A percentile compares a stretch with the other conserved stretches of the same genome.
phyloP scores from a whole-genome alignment of 2,329 filamentous ascomycete genomes.

The Fusarium lateritium region DNA sequence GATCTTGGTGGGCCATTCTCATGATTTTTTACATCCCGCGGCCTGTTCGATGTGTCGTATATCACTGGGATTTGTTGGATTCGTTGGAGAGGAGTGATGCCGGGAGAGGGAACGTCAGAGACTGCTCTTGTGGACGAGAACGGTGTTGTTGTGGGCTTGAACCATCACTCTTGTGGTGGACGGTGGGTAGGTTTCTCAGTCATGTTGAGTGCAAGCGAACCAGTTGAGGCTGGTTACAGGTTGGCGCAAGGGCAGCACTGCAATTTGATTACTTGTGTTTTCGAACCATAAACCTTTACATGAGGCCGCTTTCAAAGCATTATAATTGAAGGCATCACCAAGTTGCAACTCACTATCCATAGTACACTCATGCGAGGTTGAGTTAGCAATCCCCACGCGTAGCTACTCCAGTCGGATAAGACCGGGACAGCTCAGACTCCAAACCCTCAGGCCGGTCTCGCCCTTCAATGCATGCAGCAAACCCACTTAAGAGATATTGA shows the following conservation, averaged over 20 bases:
- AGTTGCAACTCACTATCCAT: background rate
- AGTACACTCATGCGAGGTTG: background rate
- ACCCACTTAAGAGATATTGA: slow-evolving; percentile 3
- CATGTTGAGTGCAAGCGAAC: slow-evolving; percentile 3
- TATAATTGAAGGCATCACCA: background rate
- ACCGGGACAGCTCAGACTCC: slow-evolving; percentile 11
- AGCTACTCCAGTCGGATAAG: slow-evolving; percentile 14
- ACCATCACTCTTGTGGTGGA: background rate
- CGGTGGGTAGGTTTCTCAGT: slow-evolving; percentile 1
- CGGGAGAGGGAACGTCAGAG: no score
- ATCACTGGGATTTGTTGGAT: no score
- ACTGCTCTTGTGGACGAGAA: no score
- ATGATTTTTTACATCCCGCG: no score
- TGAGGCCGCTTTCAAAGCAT: no score
- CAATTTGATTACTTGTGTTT: no score
- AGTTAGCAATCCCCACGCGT: background rate
- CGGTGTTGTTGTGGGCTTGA: no score
- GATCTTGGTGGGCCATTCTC: no score
- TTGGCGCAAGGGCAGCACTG: background rate
- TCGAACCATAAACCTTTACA: background rate
- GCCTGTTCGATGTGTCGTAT: no score
- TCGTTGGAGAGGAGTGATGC: no score
- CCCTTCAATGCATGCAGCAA: slow-evolving; percentile 9
- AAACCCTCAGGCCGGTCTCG: slow-evolving; percentile 21
- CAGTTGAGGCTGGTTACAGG: slow-evolving; percentile 1